Base-by-base conservation (phyloP, 192 early-diverging fungal species). In the Coemansia sp. region DNA sequence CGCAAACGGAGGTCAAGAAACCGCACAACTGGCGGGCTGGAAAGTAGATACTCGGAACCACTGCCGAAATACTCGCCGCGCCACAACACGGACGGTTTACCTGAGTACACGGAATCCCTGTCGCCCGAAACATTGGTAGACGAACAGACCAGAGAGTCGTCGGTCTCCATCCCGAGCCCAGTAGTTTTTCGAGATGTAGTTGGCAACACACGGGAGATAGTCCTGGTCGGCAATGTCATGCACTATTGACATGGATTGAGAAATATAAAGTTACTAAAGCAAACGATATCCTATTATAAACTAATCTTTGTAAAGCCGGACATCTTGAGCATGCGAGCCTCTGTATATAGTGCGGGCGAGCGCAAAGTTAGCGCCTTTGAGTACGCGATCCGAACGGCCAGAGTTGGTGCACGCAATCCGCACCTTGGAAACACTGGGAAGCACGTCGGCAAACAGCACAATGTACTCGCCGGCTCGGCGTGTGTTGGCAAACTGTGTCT, bases 41-140 rank as follows among this genome's bases (percentile, higher is more conserved):
- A 54, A 3, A 36, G 35, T 14, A 50, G 62, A 3, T 23, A 26
- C 33, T 55, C 42, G 4, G 68, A 70, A 15, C 68, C 68, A 6
- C 45, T 63, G 22, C 68, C 68, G 15, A 36, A 56, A 22, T 70
- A 70, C 30, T 59, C 61, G 11, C 56, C 68, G n/a, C 32, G 19
- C 5, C 19, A 56, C 33, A 33, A 43, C n/a, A n/a, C n/a, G 13
- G 48, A 53, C 14, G 17, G 43, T 25, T 35, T 35, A 7, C 38
- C 52, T 2, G 11, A 22, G 3, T 47, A 47, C 27, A 30, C n/a
- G 8, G 45, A 47, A 3, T n/a, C 15, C 8, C 1, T 31, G 45
- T 47, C 45, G 8, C 29, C 53, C n/a, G 30, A 46, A 36, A 29
- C 21, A 29, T 10, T 19, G 6, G 33, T 49, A 2, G 33, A 25